Evolutionary conservation across 352 stramenopile genomes (phyloP), one percentile per base, ranked within the genome.

Genomic region (Phytophthora palmivora): DNA sequence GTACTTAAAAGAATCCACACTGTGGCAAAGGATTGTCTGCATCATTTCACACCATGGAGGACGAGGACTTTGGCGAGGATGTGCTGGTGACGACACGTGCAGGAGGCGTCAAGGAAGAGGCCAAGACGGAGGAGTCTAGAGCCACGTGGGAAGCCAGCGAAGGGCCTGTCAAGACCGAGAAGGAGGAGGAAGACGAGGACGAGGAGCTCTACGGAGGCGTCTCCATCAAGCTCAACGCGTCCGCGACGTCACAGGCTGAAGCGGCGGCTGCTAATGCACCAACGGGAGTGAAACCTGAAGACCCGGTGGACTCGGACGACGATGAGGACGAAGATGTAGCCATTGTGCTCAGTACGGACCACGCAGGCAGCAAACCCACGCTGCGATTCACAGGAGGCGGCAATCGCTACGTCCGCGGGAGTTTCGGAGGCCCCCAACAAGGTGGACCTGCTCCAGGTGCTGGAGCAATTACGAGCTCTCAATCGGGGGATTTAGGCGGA

Each of bases 311-410:
- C 9, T 84, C 89, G 2, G 82, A 94, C 2, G 85, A 94, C 15
- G 85, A 94, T 12, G 87, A 95, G 8, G 87, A 96, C 30, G 87
- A 95, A 61, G 81, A 91, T 38, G 79, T 96, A 28, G 80, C 85
- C 15, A 96, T 96, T 53, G 78, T 94, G 43, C 69, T 96, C 28
- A 88, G 61, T 21, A 82, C 78, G 16, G 83, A 89, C 53, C 74
- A 73, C 18, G 82, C 85, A 38, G 75, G 70, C 15, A 73, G 39
- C 48, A 95, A 95, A 63, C 79, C 87, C 15, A 86, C 83, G 51
- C 63, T 95, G 56, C 84, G 87, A 19, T 95, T 95, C 63, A 92
- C 83, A 24, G 79, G 77, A 21, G 82, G 79, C 47, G 70, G 70
- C 19, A 94, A 92, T 70, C 83, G 84, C 16, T 95, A 92, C 54